Base-by-base conservation (phyloP, 345 rosid species). In the thale cress (Arabidopsis thaliana) region DNA sequence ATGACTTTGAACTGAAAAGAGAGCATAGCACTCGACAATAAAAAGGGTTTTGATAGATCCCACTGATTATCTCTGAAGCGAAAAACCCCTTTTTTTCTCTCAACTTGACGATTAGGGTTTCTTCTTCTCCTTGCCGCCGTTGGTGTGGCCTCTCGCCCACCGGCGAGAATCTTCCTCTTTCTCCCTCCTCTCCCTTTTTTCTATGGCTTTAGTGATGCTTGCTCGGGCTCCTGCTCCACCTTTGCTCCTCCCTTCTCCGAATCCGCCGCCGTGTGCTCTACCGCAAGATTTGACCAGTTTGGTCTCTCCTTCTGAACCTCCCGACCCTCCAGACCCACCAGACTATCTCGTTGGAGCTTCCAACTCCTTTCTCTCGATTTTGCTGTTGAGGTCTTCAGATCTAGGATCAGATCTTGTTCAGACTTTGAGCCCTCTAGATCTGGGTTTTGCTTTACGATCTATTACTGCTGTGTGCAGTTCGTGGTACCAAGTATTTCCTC, bases 1-100 rank as follows among this genome's bases (percentile, higher is more conserved):
- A 40, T 20, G 37, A 52, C 70, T 63, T 73, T 53, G 46, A 53
- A 62, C 30, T 12, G 36, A 63, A 62, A 42, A 48, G 51, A 51
- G n/a, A 50, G 38, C 69, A 20, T 62, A 16, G 22, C 61, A 36
- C 34, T 32, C 46, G 4, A 28, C 40, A 5, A 41, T 4, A 7
- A 22, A 22, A 58, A 36, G 3, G 56, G 8, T 2, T 14, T 23
- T 45, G 25, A 33, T 24, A 13, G 48, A 28, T 28, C 32, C 32
- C 7, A n/a, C 7, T 45, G 33, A 42, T 8, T 28, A 16, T 16
- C 20, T 16, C 20, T 16, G 0, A 16, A 16, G 20, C 20, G 20
- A 16, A 16, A 16, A 16, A 16, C 20, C 20, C 0, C 20, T n/a
- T 22, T 33, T 33, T 41, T 4, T 41, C 45, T 41, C 45, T 41